Evolutionary conservation across 1,139 yeast species (phyloP), one percentile per base, ranked within the genome.

Genomic region (Torulaspora pretoriensis): DNA sequence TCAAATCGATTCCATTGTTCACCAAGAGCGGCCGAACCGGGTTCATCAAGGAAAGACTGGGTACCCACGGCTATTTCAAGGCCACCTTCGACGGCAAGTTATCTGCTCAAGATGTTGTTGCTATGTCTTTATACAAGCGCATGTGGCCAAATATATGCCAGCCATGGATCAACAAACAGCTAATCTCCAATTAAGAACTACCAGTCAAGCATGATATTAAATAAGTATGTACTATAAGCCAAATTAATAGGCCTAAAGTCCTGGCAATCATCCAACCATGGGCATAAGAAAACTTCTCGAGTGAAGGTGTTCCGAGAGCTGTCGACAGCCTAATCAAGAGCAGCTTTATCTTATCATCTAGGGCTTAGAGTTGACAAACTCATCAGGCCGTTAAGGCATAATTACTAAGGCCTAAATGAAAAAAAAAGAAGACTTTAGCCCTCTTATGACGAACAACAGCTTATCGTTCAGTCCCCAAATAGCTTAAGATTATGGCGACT

Each of bases 11-110:
- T 55, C 97, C 97, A 32, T 71, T 94, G 52, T 92, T 88, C 67
- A 90, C 97, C 38, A 88, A 87, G 64, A 76, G 82, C 57, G 98
- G 98, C 42, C 80, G 97, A 65, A 75, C 89, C 32, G 99, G 99
- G 46, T 85, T 83, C 65, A 88, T 94, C 65, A 90, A 88, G 67
- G 97, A 92, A 65, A 79, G 90, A 64, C 75, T 94, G 69, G 99
- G 99, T 69, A 94, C 98, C 2, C 98, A 94, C 67, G 99, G 99
- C 52, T 88, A 92, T 70, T 90, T 84, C 75, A 94, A 94, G 70
- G 96, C 97, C 17, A 85, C 87, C 16, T 94, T 94, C 61, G 97
- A 94, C 64, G 94, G 94, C 46, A 86, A 83, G 60, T 73, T 94
- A 58, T 80, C 87, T 38, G 86, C 97, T 0, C 97, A 90, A 68